Conservation (phyloP, 2,329 filamentous ascomycete genomes). For the Cladosporium cucumerinum region DNA sequence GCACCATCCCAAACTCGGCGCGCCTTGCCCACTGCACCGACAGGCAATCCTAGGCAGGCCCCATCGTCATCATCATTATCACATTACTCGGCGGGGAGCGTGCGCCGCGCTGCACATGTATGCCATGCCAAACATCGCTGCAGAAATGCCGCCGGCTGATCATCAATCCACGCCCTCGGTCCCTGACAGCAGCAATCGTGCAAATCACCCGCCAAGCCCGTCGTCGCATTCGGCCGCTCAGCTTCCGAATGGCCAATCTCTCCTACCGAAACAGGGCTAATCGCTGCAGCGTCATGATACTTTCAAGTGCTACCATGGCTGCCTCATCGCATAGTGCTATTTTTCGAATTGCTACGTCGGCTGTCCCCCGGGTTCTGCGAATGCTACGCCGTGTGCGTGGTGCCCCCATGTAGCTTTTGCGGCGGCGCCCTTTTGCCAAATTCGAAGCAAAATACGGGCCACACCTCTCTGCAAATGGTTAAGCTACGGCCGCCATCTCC, state of each 20-base stretch:
- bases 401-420: neutral
- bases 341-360: neutral
- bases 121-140: conserved; percentile 11
- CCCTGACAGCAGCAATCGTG: neutral
- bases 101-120: conserved; percentile 4
- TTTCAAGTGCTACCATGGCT: neutral
- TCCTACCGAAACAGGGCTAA: conserved; percentile 10
- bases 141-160: conserved; percentile 12
- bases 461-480: neutral
- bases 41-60: neutral
- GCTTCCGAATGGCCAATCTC: conserved; percentile 9
- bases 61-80: neutral
- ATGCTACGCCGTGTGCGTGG: neutral
- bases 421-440: neutral
- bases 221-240: neutral
- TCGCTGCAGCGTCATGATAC: neutral
- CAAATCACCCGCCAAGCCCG: neutral
- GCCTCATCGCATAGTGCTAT: neutral
- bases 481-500: neutral
- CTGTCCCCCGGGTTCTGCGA: neutral
- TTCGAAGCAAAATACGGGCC: neutral
- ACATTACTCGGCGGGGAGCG: neutral
- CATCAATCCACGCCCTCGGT: conserved; percentile 3
- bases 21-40: neutral
- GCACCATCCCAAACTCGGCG: neutral